Base-by-base conservation (phyloP, 108 stramenopile species). In the Craspedostauros australis region DNA sequence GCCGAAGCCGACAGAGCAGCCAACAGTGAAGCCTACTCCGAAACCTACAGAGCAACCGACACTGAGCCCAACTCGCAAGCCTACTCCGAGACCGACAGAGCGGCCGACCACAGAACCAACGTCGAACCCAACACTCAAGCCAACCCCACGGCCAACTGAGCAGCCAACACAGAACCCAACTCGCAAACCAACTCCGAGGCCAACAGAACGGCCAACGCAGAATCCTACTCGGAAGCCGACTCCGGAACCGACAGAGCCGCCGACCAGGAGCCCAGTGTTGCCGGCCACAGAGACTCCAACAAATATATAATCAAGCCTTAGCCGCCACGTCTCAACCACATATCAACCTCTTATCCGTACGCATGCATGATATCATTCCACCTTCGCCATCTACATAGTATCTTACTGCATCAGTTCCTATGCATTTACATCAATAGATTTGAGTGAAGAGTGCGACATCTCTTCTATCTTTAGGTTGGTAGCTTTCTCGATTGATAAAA, bases 91-190 rank as follows among this genome's bases (percentile, higher is more conserved):
- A 8, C 56, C 56, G 21, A 46, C 56, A 11, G 8, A 26, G 5
- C 12, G 33, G 18, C 56, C 56, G 16, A 57, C 56, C 22, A 42
- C 56, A n/a, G 25, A 46, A 32, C 56, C 56, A 21, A 57, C 56
- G 9, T 32, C 15, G 14, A 7, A 31, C 33, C 56, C 56, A 5
- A 57, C 56, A 28, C 1, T 14, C 0, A 36, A 44, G 27, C 56
- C 56, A 2, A 57, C 56, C 12, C 27, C 23, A 7, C 32, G 29
- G 5, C 56, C 56, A 6, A 46, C 45, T 16, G 28, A 28, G 16
- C 3, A 16, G 16, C 56, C 56, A 7, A 57, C 56, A 12, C n/a
- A 18, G 5, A 2, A 15, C 5, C 56, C 56, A n/a, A 46, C 56
- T n/a, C 15, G 12, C 18, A 34, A 57, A 44, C 27, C 56, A 16